Conservation (phyloP, 441 rosid genomes). For the Corymbia calophylla region DNA sequence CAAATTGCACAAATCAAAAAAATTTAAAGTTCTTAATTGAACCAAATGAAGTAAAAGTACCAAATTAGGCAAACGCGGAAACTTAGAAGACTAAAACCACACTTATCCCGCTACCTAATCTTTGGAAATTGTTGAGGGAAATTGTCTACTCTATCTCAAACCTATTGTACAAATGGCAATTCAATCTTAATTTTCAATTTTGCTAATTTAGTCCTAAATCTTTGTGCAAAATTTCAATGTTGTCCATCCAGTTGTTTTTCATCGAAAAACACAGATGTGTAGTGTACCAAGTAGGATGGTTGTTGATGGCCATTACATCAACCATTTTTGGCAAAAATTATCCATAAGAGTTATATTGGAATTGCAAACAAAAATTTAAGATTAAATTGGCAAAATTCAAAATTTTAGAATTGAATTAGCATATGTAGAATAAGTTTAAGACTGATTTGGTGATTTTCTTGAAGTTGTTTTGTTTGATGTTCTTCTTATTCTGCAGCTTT, state of each 20-base stretch:
- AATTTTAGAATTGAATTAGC: not conserved
- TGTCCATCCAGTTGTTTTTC: not conserved
- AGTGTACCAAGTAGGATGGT: not conserved
- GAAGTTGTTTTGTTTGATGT: not conserved
- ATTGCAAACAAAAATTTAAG: not conserved
- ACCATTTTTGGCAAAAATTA: not conserved
- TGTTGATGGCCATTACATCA: not conserved
- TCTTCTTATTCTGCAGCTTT: not conserved
- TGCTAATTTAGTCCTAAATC: too few species aligned
- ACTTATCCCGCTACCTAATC: not conserved
- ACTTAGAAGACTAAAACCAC: not conserved
- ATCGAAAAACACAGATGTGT: accelerated
- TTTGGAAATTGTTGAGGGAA: too few species aligned
- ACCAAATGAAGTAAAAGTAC: not conserved
- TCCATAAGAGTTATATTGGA: not conserved
- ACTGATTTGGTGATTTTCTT: not conserved
- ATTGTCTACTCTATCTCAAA: not conserved
- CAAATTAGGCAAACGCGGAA: not conserved
- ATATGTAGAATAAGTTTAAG: not conserved
- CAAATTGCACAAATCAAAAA: not conserved
- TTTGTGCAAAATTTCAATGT: not conserved
- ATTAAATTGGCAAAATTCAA: not conserved
- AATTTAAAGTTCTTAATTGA: not conserved
- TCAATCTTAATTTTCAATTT: not conserved
- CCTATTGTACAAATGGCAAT: not conserved